phyloP scores from a whole-genome alignment of 768 basidiomycete species.

The Podaxis carcinomalis region DNA sequence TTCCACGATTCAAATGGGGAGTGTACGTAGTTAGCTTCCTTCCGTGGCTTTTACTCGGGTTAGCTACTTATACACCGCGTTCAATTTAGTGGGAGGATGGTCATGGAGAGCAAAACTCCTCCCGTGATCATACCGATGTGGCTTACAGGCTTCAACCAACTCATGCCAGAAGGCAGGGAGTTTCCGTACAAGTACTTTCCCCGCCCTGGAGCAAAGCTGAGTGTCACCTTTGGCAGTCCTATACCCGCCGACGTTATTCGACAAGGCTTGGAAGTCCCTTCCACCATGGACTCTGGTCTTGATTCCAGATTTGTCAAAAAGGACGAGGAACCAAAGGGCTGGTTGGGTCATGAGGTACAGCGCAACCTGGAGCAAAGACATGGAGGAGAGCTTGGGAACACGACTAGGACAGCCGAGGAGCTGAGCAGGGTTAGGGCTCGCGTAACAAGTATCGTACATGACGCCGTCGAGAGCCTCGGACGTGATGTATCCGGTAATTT shows the following conservation, averaged over 20 bases:
- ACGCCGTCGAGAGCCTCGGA: constrained; percentile 49
- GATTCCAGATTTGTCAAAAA: constrained; percentile 8
- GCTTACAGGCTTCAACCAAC: constrained; percentile 79
- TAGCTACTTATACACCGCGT: constrained; percentile 1
- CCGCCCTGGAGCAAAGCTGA: constrained; percentile 54
- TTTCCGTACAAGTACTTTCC: constrained; percentile 75
- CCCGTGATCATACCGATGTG: constrained; percentile 91
- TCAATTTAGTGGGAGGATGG: constrained; percentile 64
- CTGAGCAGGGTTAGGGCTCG: constrained; percentile 37
- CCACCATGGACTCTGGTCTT: constrained; percentile 5
- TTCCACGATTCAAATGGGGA: constrained; percentile 93
- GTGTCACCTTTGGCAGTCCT: constrained; percentile 79
- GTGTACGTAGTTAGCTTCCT: constrained; percentile 52
- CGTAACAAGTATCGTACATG: constrained; percentile 51
- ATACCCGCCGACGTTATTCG: constrained; percentile 34
- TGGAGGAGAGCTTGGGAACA: constrained; percentile 8
- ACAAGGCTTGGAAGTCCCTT: constrained; percentile 6
- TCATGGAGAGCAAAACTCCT: constrained; percentile 55
- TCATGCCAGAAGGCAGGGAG: constrained; percentile 85
- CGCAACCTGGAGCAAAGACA: background rate
- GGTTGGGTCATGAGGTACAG: constrained; percentile 18
- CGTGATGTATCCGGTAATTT: constrained; percentile 39
- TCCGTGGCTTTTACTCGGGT: background rate
- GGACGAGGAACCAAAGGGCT: constrained; percentile 17
- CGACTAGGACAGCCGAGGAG: constrained; percentile 4